Evolutionary conservation across 2,329 filamentous ascomycete genomes (phyloP), one percentile per base, ranked within the genome.

Genomic region (Alternaria ethzedia): DNA sequence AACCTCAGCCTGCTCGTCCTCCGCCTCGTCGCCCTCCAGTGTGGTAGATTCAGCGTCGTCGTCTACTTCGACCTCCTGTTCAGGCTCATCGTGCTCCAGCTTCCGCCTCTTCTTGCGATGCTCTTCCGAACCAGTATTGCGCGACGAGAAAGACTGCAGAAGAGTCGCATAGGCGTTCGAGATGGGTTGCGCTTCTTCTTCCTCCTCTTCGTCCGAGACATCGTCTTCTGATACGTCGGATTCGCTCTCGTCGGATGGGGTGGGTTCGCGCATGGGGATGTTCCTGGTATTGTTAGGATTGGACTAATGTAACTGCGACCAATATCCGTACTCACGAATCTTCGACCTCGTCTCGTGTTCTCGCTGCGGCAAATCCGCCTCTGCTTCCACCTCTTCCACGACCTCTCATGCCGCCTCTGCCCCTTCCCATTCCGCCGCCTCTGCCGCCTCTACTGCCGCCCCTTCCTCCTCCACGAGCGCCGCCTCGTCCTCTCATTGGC

Each of bases 31-130:
- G 36, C 25, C 45, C 45, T 60, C 61, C 17, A 32, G 17, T 6
- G 28, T 25, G 21, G 20, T 20, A 15, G 45, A 44, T n/a, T 55
- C 51, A 5, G 30, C 46, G 61, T 67, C 20, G 54, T 59, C 6
- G 79, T 77, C 30, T 4, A 15, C 2, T 15, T 25, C 11, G 5
- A 15, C 47, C 11, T 58, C 25, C 10, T 43, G 26, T 2, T 17
- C 15, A 10, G 55, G 21, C 17, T 60, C 47, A 6, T 61, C 59
- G 58, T 73, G 73, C 8, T 82, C 79, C 13, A 87, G 71, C 76
- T 87, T 90, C 70, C 86, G 81, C 70, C 83, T 85, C 73, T 85
- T 89, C 20, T 80, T 81, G 52, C 80, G 81, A 7, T 84, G 85
- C 32, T 82, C 82, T 20, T 79, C 79, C 4, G 78, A 68, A 12